These are phyloP conservation scores for Neofusicoccum ribis DNA, from an alignment of 2,329 filamentous ascomycete species.

Conservation along the genomic window DNA sequence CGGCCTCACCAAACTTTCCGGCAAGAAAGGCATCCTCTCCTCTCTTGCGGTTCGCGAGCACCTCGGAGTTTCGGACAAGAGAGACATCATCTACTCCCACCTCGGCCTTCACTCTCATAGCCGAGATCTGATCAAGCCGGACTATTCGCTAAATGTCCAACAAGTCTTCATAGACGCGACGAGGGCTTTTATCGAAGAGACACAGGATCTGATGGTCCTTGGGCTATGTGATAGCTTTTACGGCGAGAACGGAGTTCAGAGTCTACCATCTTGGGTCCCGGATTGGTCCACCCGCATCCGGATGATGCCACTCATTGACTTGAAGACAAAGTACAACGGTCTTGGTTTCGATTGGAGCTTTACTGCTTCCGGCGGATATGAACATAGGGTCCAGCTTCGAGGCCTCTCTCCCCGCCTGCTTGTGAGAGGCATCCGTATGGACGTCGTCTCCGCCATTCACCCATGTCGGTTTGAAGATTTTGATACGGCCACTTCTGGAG, in stretches of 20 bases:
- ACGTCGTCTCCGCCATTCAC: too few species aligned
- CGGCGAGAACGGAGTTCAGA: too few species aligned
- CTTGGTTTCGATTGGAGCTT: too few species aligned
- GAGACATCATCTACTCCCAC: not conserved
- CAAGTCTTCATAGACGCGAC: not conserved
- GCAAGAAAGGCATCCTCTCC: not conserved
- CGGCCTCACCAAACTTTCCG: not conserved
- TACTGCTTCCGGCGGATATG: not conserved
- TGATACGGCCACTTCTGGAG: too few species aligned
- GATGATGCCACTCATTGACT: too few species aligned
- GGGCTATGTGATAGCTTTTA: too few species aligned
- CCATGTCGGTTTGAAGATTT: too few species aligned
- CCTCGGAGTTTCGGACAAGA: not conserved
- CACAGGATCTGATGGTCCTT: too few species aligned
- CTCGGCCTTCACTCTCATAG: not conserved
- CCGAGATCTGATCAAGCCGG: not conserved
- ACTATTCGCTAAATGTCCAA: not conserved
- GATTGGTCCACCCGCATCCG: too few species aligned
- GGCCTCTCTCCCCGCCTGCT: not conserved
- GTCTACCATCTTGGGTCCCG: too few species aligned
- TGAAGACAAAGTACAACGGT: too few species aligned
- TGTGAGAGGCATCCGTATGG: not conserved
- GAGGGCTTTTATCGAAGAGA: too few species aligned
- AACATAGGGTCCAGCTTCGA: not conserved
- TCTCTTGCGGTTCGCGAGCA: not conserved